These are phyloP conservation scores for Citrus mangshanensis DNA, from an alignment of 345 rosid genomes.

Conservation along the genomic window DNA sequence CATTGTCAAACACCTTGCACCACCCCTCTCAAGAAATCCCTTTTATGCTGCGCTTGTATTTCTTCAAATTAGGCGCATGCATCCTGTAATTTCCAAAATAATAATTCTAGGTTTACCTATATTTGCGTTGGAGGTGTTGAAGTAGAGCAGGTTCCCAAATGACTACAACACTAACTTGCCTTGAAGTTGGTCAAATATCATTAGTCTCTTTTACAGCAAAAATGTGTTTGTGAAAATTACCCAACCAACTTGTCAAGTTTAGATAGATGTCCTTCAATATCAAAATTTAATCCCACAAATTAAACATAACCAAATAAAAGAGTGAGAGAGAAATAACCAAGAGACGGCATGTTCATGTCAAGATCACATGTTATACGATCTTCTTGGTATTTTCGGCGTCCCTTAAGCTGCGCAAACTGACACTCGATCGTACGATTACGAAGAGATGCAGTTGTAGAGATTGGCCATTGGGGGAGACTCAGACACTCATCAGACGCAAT, in stretches of 20 bases:
- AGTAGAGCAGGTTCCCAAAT: background rate
- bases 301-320: background rate
- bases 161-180: background rate
- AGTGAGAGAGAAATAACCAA: constrained; percentile 3
- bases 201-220: background rate
- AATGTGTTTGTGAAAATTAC: background rate
- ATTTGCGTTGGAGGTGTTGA: background rate
- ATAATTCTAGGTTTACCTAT: background rate
- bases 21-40: background rate
- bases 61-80: background rate
- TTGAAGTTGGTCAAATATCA: background rate
- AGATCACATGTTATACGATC: constrained; percentile 22
- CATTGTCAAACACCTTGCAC: background rate
- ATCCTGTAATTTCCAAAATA: background rate
- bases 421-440: constrained; percentile 8
- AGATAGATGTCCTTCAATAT: background rate
- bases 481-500: constrained; percentile 9
- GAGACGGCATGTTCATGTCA: constrained; percentile 4
- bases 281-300: background rate
- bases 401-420: constrained; percentile 22
- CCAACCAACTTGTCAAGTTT: background rate
- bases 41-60: background rate
- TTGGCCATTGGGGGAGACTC: background rate
- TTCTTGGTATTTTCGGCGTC: constrained; percentile 22
- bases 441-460: background rate